phyloP scores from a whole-genome alignment of 2,329 filamentous ascomycete genomes.

The Didymosphaeria variabile region DNA sequence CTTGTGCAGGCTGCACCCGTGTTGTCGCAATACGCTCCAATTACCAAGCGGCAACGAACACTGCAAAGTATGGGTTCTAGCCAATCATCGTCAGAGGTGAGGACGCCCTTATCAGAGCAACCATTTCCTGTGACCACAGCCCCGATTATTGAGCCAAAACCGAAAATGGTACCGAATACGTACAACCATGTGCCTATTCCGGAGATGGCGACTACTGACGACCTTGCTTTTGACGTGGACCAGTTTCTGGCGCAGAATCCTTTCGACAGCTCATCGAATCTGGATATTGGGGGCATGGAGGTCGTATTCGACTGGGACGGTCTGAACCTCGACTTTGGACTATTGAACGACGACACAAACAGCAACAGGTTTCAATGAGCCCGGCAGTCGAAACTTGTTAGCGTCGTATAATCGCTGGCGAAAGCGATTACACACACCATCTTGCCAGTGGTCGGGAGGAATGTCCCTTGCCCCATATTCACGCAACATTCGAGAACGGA shows the following conservation, averaged over 20 bases:
- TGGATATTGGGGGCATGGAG: slow-evolving; percentile 44
- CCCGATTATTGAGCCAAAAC: neutral
- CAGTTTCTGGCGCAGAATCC: slow-evolving; percentile 41
- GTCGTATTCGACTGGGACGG: slow-evolving; percentile 45
- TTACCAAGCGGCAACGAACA: slow-evolving; percentile 31
- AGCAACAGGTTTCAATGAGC: neutral
- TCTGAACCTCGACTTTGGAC: slow-evolving; percentile 32
- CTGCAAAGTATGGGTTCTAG: slow-evolving; percentile 11
- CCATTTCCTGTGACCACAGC: neutral
- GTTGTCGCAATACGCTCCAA: slow-evolving; percentile 25
- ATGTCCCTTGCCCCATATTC: too few relatives aligned
- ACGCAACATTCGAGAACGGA: too few relatives aligned
- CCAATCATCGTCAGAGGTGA: neutral
- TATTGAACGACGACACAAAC: slow-evolving; percentile 3
- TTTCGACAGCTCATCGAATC: slow-evolving; percentile 23
- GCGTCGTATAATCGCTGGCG: neutral
- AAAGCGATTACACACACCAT: too few relatives aligned
- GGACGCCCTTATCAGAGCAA: neutral
- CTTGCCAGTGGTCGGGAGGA: too few relatives aligned
- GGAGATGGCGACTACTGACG: slow-evolving; percentile 22
- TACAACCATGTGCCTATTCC: slow-evolving; percentile 17
- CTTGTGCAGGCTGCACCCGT: slow-evolving; percentile 40
- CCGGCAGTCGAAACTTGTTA: neutral
- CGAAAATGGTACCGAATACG: neutral
- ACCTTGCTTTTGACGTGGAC: slow-evolving; percentile 39